Percentiles rank a stretch among this genome's conserved stretches.
phyloP scores from a whole-genome alignment of 2,329 filamentous ascomycete species.

The Botrytis fragariae region DNA sequence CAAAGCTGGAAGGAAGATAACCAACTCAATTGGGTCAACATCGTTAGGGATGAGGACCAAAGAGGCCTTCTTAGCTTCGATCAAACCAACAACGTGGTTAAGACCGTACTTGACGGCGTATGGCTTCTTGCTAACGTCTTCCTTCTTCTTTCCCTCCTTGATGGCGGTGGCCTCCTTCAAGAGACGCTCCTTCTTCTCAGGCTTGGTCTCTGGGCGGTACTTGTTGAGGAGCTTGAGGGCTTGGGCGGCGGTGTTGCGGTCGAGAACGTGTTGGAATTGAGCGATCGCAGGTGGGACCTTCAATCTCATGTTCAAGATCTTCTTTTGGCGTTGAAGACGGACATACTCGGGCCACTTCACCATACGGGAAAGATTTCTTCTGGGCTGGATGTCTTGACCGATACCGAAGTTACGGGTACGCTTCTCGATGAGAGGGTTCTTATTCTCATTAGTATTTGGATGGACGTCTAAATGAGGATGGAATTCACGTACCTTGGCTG shows the following conservation, averaged over 20 bases:
- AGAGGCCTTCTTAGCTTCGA: constrained; percentile 99
- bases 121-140: constrained; percentile 99
- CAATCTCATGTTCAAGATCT: constrained; percentile 97
- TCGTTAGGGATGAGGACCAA: constrained; percentile 99
- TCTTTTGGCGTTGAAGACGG: constrained; percentile 78
- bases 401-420: constrained; percentile 96
- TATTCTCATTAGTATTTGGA: constrained; percentile 26
- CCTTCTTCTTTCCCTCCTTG: constrained; percentile 99
- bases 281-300: constrained; percentile 97
- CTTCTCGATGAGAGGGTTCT: constrained; percentile 99
- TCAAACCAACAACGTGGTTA: constrained; percentile 96
- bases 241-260: constrained; percentile 95
- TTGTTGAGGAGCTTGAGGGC: constrained; percentile 99
- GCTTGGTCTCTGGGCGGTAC: constrained; percentile 99
- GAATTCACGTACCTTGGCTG: constrained; percentile 75
- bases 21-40: constrained; percentile 98
- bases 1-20: constrained; percentile 97
- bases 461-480: constrained; percentile 18
- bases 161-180: constrained; percentile 97
- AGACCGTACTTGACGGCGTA: constrained; percentile 99
- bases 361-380: constrained; percentile 94
- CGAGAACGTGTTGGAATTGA: constrained; percentile 96
- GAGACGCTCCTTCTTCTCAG: constrained; percentile 99
- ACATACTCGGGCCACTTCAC: constrained; percentile 99
- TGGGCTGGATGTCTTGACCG: constrained; percentile 97